Conservation (phyloP, 768 basidiomycete genomes). For the Termitomyces sp. region DNA sequence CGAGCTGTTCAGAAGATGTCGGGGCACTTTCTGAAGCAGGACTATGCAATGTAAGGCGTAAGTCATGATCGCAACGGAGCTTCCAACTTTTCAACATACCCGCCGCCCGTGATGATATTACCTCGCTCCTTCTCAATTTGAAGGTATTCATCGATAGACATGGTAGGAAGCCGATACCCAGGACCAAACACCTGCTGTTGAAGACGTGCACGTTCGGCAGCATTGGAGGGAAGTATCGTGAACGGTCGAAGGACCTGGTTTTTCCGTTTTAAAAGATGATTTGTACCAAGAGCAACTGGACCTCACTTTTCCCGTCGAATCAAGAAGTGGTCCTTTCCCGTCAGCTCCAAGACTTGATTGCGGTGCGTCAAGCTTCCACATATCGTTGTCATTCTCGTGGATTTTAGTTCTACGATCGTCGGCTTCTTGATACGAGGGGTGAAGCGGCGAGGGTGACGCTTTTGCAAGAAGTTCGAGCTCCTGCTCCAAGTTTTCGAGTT, state of each 20-base stretch:
- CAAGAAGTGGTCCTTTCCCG: constrained; percentile 61
- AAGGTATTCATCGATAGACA: constrained; percentile 94
- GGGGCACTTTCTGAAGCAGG: constrained; percentile 58
- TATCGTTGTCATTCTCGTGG: constrained; percentile 40
- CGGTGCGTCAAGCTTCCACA: constrained; percentile 71
- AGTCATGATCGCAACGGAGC: constrained; percentile 1
- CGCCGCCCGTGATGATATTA: constrained; percentile 83
- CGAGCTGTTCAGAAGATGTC: constrained; percentile 75
- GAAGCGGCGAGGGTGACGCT: constrained; percentile 40
- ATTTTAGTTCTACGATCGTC: constrained; percentile 33
- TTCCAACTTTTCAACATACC: constrained; percentile 41
- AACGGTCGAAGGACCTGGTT: constrained; percentile 83
- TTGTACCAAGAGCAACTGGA: not conserved
- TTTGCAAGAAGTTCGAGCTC: constrained; percentile 64
- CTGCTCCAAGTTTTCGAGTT: constrained; percentile 62
- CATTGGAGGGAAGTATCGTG: constrained; percentile 77
- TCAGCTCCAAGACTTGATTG: constrained; percentile 34
- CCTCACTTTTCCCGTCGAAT: constrained; percentile 69
- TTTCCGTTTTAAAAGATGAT: not conserved
- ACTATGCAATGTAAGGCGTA: constrained; percentile 28
- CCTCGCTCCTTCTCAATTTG: constrained; percentile 79
- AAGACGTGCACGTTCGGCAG: constrained; percentile 62
- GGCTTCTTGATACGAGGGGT: constrained; percentile 15
- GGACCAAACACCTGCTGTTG: constrained; percentile 81
- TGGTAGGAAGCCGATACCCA: constrained; percentile 81